phyloP scores from a whole-genome alignment of 768 basidiomycete species.

The Mycena rebaudengoi region DNA sequence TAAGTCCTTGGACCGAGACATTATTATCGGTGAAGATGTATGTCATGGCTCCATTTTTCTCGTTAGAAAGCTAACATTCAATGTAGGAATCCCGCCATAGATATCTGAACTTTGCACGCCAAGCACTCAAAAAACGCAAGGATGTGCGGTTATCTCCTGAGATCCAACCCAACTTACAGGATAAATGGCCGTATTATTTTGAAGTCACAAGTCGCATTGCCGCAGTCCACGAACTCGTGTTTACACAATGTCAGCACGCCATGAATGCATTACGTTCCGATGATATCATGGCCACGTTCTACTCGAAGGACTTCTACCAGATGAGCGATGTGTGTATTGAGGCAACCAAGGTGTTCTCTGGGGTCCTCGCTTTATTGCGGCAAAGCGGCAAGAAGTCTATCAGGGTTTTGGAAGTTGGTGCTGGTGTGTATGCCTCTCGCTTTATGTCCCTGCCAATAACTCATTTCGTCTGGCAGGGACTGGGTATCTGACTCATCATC shows the following conservation, averaged over 20 bases:
- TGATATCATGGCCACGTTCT: neutral
- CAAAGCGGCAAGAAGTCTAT: neutral
- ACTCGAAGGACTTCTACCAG: neutral
- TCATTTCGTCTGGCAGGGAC: neutral
- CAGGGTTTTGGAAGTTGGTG: neutral
- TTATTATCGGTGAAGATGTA: neutral
- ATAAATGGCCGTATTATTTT: neutral
- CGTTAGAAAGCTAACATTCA: no score
- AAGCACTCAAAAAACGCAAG: neutral
- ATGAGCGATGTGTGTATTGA: neutral
- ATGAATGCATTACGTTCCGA: neutral
- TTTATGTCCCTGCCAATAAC: neutral
- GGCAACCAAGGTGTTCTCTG: neutral
- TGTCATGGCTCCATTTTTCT: neutral
- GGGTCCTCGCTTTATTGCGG: neutral
- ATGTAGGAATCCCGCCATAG: neutral
- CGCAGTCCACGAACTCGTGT: neutral
- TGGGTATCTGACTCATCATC: neutral
- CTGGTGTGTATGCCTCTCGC: neutral
- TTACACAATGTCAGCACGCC: neutral
- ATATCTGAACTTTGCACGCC: neutral
- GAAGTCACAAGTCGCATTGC: neutral
- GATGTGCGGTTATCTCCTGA: no score
- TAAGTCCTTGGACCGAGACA: neutral
- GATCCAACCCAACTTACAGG: neutral